Conservation (phyloP, 139 green algal genomes). For the Zygnema cylindricum region DNA sequence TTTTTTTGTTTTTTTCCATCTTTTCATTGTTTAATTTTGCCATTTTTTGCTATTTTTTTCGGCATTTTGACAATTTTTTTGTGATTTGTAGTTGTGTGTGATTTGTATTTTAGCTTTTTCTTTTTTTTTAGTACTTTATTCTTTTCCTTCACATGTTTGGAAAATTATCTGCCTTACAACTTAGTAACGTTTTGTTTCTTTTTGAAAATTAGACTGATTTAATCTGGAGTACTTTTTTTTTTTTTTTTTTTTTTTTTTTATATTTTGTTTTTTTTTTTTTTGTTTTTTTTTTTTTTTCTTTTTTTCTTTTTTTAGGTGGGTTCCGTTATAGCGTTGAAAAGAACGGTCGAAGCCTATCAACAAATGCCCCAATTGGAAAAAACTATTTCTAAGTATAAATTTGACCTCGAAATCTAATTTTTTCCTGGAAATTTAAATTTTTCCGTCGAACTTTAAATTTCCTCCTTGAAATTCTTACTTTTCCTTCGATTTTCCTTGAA, state of each 20-base stretch:
- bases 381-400: conserved; percentile 5
- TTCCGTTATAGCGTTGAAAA: conserved; percentile 7
- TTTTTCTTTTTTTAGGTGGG: conserved; percentile 10
- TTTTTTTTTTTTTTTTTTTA: not conserved
- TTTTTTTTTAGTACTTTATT: not conserved
- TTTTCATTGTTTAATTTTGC: not conserved
- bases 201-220: not conserved
- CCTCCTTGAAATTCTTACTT: too few relatives aligned
- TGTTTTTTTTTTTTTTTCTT: not conserved
- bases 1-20: not conserved
- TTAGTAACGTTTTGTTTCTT: too few relatives aligned
- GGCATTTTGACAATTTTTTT: not conserved
- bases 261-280: not conserved
- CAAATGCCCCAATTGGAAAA: conserved; percentile 7
- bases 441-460: too few relatives aligned
- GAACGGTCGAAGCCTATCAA: conserved; percentile 19
- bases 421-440: too few relatives aligned
- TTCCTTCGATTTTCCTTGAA: too few relatives aligned
- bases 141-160: not conserved
- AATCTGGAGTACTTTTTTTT: too few relatives aligned
- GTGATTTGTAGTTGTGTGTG: not conserved
- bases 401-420: not conserved
- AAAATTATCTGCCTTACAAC: too few relatives aligned
- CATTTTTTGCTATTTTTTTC: not conserved
- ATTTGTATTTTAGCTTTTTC: not conserved